phyloP scores from a whole-genome alignment of 805 yeast genomes.

The Ogataea saltuana region DNA sequence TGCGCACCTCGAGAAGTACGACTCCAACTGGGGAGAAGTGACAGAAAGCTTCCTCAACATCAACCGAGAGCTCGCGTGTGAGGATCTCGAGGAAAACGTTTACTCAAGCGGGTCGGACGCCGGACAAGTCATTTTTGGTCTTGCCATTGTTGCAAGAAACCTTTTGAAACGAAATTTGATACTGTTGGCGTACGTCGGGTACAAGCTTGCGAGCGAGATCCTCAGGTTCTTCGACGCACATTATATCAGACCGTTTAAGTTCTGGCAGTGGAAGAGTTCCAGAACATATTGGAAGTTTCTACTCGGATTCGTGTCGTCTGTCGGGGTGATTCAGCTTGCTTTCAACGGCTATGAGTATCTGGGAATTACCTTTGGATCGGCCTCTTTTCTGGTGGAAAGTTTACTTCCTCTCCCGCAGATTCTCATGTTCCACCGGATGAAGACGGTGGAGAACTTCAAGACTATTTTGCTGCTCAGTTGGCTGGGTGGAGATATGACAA shows the following conservation, averaged over 20 bases:
- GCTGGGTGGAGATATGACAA: conserved; percentile 86
- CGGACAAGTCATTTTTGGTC: conserved; percentile 11
- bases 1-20: conserved; percentile 38
- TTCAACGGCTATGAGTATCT: conserved; percentile 29
- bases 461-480: conserved; percentile 74
- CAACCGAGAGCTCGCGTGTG: conserved; percentile 10
- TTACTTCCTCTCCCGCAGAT: conserved; percentile 78
- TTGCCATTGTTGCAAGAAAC: conserved; percentile 1
- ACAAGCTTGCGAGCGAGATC: conserved; percentile 37
- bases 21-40: conserved; percentile 30
- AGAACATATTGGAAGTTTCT: conserved; percentile 45
- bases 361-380: conserved; percentile 35
- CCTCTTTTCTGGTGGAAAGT: conserved; percentile 64
- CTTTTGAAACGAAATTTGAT: conserved; percentile 4
- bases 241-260: conserved; percentile 60
- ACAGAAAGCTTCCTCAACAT: conserved; percentile 30
- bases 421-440: conserved; percentile 61
- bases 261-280: conserved; percentile 78
- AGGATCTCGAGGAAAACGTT: conserved; percentile 17
- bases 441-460: conserved; percentile 77
- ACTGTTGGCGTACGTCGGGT: conserved; percentile 13
- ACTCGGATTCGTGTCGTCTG: conserved; percentile 37
- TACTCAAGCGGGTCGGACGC: conserved; percentile 16
- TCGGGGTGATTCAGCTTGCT: conserved; percentile 24
- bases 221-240: conserved; percentile 70